A percentile compares a stretch with the other conserved stretches of the same genome.
Evolutionary conservation across 306 rosid species (phyloP).

Genomic region (Arachis hypogaea): DNA sequence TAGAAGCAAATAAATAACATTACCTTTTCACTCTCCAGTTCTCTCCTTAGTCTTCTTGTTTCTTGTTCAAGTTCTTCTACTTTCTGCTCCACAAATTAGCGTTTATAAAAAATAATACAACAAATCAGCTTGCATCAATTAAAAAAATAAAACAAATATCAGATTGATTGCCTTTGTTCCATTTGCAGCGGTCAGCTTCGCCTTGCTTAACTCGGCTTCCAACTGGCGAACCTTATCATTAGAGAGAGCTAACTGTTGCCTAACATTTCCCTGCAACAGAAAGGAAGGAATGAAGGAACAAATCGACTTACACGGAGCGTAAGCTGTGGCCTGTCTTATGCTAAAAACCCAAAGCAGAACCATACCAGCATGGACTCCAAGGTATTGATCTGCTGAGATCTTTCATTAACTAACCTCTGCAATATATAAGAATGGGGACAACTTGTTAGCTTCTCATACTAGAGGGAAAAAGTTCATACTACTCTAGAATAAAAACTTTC

Average conservation of each 20-base stretch:
- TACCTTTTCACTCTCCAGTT: constrained; percentile 96
- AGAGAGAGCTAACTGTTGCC: constrained; percentile 79
- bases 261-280: constrained; percentile 74
- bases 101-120: constrained; percentile 32
- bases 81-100: constrained; percentile 62
- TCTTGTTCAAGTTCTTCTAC: constrained; percentile 77
- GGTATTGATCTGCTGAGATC: constrained; percentile 64
- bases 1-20: constrained; percentile 23
- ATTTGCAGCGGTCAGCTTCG: constrained; percentile 64
- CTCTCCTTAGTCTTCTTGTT: constrained; percentile 59
- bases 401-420: constrained; percentile 82
- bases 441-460: constrained; percentile 26
- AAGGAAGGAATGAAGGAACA: constrained; percentile 42
- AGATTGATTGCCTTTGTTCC: constrained; percentile 60
- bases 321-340: neutral
- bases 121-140: constrained; percentile 8
- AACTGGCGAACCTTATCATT: constrained; percentile 85
- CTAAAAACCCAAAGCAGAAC: constrained; percentile 34
- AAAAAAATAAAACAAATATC: constrained; percentile 14
- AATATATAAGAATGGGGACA: constrained; percentile 31
- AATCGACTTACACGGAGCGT: constrained; percentile 11
- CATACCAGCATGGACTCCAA: constrained; percentile 90
- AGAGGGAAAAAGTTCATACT: constrained; percentile 17
- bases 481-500: constrained; percentile 36
- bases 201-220: constrained; percentile 71